Conservation (phyloP, 2,329 filamentous ascomycete genomes). For the Trichoderma lentiforme region DNA sequence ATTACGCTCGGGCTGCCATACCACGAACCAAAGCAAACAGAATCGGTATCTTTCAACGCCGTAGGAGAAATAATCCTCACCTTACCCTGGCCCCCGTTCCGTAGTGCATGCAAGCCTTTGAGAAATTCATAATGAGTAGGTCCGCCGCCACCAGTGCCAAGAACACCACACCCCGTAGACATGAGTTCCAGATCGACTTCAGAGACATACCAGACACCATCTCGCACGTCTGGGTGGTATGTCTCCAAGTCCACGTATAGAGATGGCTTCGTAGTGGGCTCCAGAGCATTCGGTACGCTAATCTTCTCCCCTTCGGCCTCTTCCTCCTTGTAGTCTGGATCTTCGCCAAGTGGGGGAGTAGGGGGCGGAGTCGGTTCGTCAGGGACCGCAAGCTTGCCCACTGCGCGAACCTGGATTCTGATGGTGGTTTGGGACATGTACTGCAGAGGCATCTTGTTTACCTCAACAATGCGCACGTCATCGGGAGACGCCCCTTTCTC, state of each 20-base stretch:
- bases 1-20: slow-evolving; percentile 44
- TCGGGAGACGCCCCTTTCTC: slow-evolving; percentile 30
- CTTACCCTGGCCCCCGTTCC: slow-evolving; percentile 31
- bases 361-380: slow-evolving; percentile 26
- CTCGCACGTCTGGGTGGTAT: slow-evolving; percentile 32
- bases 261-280: slow-evolving; percentile 32
- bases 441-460: slow-evolving; percentile 42
- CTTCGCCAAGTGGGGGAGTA: slow-evolving; percentile 19
- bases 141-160: slow-evolving; percentile 38
- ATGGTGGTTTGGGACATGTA: slow-evolving; percentile 36
- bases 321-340: background rate
- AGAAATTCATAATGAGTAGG: slow-evolving; percentile 43
- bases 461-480: slow-evolving; percentile 43
- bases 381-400: slow-evolving; percentile 33
- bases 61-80: slow-evolving; percentile 41
- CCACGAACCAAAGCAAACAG: slow-evolving; percentile 43
- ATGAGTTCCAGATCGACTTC: slow-evolving; percentile 37
- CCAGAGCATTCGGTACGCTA: slow-evolving; percentile 29
- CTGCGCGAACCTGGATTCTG: slow-evolving; percentile 34
- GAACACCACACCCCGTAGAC: slow-evolving; percentile 34
- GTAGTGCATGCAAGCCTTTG: slow-evolving; percentile 38
- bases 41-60: slow-evolving; percentile 36
- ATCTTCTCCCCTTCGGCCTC: slow-evolving; percentile 28
- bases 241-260: slow-evolving; percentile 29
- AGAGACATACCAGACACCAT: slow-evolving; percentile 36